These are phyloP conservation scores for Aegle marmelos DNA, from an alignment of 345 rosid species.

Conservation along the genomic window DNA sequence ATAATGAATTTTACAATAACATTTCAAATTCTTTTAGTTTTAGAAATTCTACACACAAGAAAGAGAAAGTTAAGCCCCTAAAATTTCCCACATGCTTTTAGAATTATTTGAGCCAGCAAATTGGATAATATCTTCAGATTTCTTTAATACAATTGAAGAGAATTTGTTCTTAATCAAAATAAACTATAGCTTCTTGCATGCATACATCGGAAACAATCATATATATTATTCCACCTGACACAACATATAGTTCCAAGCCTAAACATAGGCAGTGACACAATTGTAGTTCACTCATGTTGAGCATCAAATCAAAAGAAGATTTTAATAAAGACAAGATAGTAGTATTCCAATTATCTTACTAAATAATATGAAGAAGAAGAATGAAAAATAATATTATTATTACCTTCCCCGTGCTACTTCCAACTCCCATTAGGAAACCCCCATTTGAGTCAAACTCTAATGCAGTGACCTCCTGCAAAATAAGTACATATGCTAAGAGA, in stretches of 20 bases:
- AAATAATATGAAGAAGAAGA: neutral
- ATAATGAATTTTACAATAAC: neutral
- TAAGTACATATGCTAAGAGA: slow-evolving; percentile 4
- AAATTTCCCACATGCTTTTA: neutral
- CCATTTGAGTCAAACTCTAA: slow-evolving; percentile 77
- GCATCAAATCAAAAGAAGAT: neutral
- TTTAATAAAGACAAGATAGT: neutral
- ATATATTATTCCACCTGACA: neutral
- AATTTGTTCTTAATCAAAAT: neutral
- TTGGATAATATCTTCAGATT: neutral
- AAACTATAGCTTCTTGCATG: neutral
- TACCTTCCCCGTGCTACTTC: slow-evolving; percentile 94
- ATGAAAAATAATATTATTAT: neutral
- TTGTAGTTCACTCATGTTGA: neutral
- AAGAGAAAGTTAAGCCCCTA: neutral
- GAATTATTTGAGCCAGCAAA: neutral
- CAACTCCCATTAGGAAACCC: slow-evolving; percentile 83
- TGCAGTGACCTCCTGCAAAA: slow-evolving; percentile 81
- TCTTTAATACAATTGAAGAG: neutral
- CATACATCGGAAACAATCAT: neutral
- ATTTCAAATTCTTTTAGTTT: neutral
- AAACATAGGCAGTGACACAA: neutral
- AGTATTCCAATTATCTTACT: neutral
- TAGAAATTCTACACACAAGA: neutral
- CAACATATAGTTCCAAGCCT: neutral